These are phyloP conservation scores for Trichoderma simmonsii DNA, from an alignment of 2,329 filamentous ascomycete species.

Conservation along the genomic window DNA sequence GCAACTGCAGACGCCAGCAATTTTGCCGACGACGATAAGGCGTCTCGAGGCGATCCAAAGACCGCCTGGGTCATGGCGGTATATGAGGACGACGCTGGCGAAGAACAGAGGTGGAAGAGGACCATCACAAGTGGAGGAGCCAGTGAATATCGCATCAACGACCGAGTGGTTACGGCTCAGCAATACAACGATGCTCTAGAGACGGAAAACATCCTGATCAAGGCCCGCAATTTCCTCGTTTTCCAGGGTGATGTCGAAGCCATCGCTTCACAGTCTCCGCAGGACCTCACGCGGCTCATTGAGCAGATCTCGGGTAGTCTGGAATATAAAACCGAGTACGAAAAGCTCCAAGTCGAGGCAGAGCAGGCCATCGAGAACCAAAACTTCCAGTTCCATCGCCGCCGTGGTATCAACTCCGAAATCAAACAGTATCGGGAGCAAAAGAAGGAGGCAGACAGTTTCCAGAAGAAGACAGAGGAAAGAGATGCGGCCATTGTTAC, in stretches of 20 bases:
- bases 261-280: slow-evolving; percentile 91
- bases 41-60: slow-evolving; percentile 79
- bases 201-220: slow-evolving; percentile 93
- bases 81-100: slow-evolving; percentile 93
- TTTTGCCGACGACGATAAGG: slow-evolving; percentile 58
- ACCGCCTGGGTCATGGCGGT: slow-evolving; percentile 99
- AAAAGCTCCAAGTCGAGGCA: slow-evolving; percentile 78
- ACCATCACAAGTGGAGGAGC: slow-evolving; percentile 83
- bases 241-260: slow-evolving; percentile 98
- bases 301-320: slow-evolving; percentile 97
- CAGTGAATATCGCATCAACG: slow-evolving; percentile 97
- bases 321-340: slow-evolving; percentile 92
- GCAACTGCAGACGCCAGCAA: slow-evolving; percentile 62
- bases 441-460: slow-evolving; percentile 92
- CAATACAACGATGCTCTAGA: slow-evolving; percentile 94
- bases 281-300: slow-evolving; percentile 87
- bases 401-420: slow-evolving; percentile 93
- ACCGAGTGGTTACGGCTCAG: slow-evolving; percentile 79
- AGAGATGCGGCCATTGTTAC: slow-evolving; percentile 87
- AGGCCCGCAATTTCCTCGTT: slow-evolving; percentile 94
- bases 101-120: slow-evolving; percentile 94
- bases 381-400: slow-evolving; percentile 80
- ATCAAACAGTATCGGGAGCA: slow-evolving; percentile 98
- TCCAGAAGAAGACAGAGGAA: slow-evolving; percentile 85
- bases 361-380: slow-evolving; percentile 88